Evolutionary conservation across 495 filamentous ascomycete genomes (phyloP).

Genomic region (Lasiosphaeriaceae sp.): DNA sequence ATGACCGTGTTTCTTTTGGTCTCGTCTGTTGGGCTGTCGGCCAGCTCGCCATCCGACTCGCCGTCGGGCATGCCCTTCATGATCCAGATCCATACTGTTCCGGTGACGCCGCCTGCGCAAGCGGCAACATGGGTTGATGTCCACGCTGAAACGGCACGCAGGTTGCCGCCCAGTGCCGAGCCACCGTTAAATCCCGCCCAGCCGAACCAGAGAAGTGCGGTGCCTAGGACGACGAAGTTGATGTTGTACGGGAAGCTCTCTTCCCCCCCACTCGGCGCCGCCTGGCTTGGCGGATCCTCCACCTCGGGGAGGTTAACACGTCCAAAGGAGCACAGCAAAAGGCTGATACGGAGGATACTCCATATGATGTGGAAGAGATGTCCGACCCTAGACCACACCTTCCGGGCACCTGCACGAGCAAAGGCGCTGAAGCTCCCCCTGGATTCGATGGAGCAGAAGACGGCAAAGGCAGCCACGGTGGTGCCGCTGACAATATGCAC

Average conservation of each 20-base stretch:
- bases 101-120: constrained; percentile 77
- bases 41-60: constrained; percentile 41
- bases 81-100: constrained; percentile 14
- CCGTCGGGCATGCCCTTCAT: constrained; percentile 5
- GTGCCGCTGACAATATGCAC: constrained; percentile 82
- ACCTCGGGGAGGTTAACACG: constrained; percentile 63
- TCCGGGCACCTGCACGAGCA: neutral
- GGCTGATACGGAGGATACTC: constrained; percentile 1
- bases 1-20: neutral
- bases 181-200: constrained; percentile 97
- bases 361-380: constrained; percentile 5
- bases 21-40: neutral
- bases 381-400: neutral
- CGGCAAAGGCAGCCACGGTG: constrained; percentile 72
- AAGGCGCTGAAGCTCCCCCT: constrained; percentile 1
- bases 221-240: constrained; percentile 86
- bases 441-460: constrained; percentile 44
- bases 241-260: constrained; percentile 67
- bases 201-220: constrained; percentile 90
- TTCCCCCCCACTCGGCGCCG: constrained; percentile 35
- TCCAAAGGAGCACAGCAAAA: neutral
- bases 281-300: constrained; percentile 62
- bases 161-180: constrained; percentile 81
- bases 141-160: constrained; percentile 82
- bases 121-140: constrained; percentile 89